Base-by-base conservation (phyloP, 257 asterid species). In the Echium plantagineum region DNA sequence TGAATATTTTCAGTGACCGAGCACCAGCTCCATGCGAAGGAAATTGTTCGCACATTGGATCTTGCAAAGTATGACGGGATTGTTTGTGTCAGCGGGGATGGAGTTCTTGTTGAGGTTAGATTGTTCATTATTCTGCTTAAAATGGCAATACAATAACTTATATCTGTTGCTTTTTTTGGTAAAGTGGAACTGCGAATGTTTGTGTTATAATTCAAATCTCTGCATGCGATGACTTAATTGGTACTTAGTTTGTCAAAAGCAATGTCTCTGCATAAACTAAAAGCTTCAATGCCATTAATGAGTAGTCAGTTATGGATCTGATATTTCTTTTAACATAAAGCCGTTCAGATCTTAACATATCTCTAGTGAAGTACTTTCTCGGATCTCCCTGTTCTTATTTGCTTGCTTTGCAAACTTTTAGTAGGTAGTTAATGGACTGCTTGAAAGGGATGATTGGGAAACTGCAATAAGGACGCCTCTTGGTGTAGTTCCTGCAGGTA, bases 391-490 rank as follows among this genome's bases (percentile, higher is more conserved):
- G 47, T 15, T 66, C 62, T 65, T 71, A 55, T 58, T 63, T 71
- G 63, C 75, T 63, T 66, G 63, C 60, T 21, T 68, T 71, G 64
- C 26, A 42, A 62, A 66, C 58, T 75, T 75, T 73, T 83, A 80
- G 82, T 85, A 91, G 98, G 95, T 88, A 61, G 75, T 91, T 54
- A 91, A 88, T 72, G 98, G 98, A 74, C 80, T 91, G 80, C 98
- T 91, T 24, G 69, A 68, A 61, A 81, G 98, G 88, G 80, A 80
- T 79, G 98, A 91, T 57, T 91, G 98, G 98, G 64, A 67, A 1
- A 71, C 70, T 30, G 96, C 95, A 54, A 84, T 88, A 61, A 79
- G 20, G 78, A 88, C 69, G 64, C 94, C 98, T 69, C 85, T 93
- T 57, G 98, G 97, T 60, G 80, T 77, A 64, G 85, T 93, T 56